Base-by-base conservation (phyloP, 768 basidiomycete species). In the Obba rivulosa region DNA sequence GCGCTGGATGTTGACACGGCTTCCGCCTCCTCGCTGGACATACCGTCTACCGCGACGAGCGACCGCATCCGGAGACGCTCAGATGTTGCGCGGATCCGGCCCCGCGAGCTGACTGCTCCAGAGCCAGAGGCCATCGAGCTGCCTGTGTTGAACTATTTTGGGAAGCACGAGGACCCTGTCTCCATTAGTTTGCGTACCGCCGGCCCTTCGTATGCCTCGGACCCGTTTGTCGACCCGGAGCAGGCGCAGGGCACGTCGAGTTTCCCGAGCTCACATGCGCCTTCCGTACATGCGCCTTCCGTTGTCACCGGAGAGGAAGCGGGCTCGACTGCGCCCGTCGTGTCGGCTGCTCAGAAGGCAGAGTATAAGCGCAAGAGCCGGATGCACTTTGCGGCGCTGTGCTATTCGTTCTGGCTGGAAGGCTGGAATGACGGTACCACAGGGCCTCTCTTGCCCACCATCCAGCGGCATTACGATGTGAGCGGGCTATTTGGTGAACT, bases 391-490 rank as follows among this genome's bases (percentile, higher is more conserved):
- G 52, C 65, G 22, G 64, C 82, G 2, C 65, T 84, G 36, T 85
- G 80, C 56, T 79, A 71, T 67, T 64, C 69, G n/a, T 46, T 83
- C 41, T 81, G 83, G 51, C 64, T 85, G 8, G 70, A 72, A 16
- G 89, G 89, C 24, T 91, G 87, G 86, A 87, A 84, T 55, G 88
- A 88, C 62, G 82, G 81, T 13, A 74, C 81, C 0, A 78, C 78
- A 13, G 89, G 89, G 3, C 87, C 89, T 1, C 66, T 92, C 18
- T 64, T 92, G 10, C 89, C 87, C 1, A 72, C 77, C 11, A 82
- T 92, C 41, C 87, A 87, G 62, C 60, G 64, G 5, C 71, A 76
- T 63, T 78, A 76, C 59, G 60, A 66, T 51, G 77, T 76, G 48
- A 43, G 66, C 45, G 7, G 21, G 13, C 42, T 14, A 28, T 43